phyloP scores from a whole-genome alignment of 2,329 filamentous ascomycete species.

The Nannizziopsis arthrosporioides region DNA sequence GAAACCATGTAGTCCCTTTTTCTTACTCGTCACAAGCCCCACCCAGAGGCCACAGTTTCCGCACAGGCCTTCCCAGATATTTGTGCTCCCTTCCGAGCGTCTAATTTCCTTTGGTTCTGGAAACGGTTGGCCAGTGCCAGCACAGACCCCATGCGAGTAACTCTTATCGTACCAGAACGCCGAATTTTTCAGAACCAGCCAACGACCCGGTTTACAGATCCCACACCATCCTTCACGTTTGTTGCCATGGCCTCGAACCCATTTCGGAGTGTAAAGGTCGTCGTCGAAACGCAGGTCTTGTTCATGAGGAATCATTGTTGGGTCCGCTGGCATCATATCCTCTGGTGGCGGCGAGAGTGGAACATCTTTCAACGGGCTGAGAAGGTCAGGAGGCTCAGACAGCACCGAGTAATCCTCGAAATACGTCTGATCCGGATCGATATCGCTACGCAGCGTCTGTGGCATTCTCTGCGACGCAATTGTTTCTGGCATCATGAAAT shows the following conservation, averaged over 20 bases:
- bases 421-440: conserved; percentile 49
- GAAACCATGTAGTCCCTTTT: conserved; percentile 86
- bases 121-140: conserved; percentile 66
- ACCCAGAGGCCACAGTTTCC: conserved; percentile 26
- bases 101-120: conserved; percentile 63
- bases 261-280: conserved; percentile 71
- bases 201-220: conserved; percentile 73
- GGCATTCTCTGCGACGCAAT: conserved; percentile 4
- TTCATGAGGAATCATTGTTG: conserved; percentile 63
- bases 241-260: conserved; percentile 76
- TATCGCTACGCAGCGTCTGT: conserved; percentile 60
- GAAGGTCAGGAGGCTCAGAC: conserved; percentile 64
- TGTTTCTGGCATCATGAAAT: conserved; percentile 1
- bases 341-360: conserved; percentile 62
- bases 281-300: conserved; percentile 68
- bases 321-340: conserved; percentile 69
- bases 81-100: conserved; percentile 66
- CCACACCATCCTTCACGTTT: conserved; percentile 85
- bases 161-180: conserved; percentile 92
- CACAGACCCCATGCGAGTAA: conserved; percentile 77
- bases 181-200: conserved; percentile 81
- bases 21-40: conserved; percentile 55
- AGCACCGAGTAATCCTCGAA: conserved; percentile 56
- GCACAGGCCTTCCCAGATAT: conserved; percentile 31
- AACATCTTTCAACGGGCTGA: conserved; percentile 62